Base-by-base conservation (phyloP, 257 asterid species). In the Nicotiana obtusifolia region DNA sequence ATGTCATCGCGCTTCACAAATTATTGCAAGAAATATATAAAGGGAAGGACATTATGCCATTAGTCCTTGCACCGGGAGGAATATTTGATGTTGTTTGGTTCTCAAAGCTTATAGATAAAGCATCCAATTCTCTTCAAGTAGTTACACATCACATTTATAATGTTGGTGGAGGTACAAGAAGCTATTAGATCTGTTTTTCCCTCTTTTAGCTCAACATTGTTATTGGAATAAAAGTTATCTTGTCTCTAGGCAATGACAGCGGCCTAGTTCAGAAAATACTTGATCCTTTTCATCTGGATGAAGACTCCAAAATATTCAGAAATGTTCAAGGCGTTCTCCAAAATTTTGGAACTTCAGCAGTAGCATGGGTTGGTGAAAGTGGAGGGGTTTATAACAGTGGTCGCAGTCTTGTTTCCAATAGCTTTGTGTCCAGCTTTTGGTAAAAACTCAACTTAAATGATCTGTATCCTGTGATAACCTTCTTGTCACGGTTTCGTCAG, bases 391-490 rank as follows among this genome's bases (percentile, higher is more conserved):
- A 73, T 67, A 86, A 95, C 89, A 95, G 98, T 26, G 99, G 98
- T 53, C 91, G 83, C 37, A 78, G 93, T 82, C 89, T 52, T 44
- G 97, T 95, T 47, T 86, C 97, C 0, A 95, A 95, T 87, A 87
- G 95, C 59, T 95, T 95, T n/a, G 94, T 89, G 41, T 92, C 88
- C 68, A 88, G 98, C 87, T 95, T 93, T 67, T 95, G 99, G 99
- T 94, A 91, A 67, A 14, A 10, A n/a, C 11, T 57, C 65, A 33
- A 30, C 52, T 60, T 49, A 20, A 69, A 17, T 68, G 31, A n/a
- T 37, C 77, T 37, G 41, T 13, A 41, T 57, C 33, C 20, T 26
- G 33, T 69, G 31, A 6, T 69, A 20, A 20, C 6, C 17, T 30
- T 47, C 28, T 19, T 17, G 10, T 65, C 9, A 3, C 14, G 22